These are phyloP conservation scores for Sarocladium oryzae DNA, from an alignment of 2,329 filamentous ascomycete genomes.

Conservation along the genomic window DNA sequence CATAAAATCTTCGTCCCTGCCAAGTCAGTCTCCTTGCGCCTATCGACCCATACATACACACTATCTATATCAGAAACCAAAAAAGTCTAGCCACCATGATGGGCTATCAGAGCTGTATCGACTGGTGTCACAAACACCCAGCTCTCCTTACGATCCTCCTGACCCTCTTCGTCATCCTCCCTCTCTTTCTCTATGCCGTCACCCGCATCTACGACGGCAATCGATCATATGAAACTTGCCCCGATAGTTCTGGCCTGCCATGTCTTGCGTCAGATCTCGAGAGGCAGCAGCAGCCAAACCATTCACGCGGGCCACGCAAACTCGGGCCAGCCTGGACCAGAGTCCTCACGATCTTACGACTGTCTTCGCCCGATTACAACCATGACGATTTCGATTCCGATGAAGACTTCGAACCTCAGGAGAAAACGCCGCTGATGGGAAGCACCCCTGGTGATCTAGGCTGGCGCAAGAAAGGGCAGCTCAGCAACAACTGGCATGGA, in stretches of 20 bases:
- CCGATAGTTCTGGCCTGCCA: background rate
- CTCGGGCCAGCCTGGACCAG: background rate
- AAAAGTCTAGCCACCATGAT: background rate
- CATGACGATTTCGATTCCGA: background rate
- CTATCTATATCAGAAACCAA: background rate
- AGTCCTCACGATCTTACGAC: background rate
- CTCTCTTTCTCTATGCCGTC: background rate
- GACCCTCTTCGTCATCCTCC: background rate
- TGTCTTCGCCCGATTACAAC: background rate
- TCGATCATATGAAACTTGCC: background rate
- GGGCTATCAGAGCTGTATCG: constrained; percentile 2
- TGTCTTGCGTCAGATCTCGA: background rate
- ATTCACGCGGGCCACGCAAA: background rate
- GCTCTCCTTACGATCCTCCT: background rate
- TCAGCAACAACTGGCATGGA: constrained; percentile 22
- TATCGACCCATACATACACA: too few relatives aligned
- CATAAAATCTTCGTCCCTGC: too few relatives aligned
- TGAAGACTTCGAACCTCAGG: background rate
- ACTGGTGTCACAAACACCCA: constrained; percentile 2
- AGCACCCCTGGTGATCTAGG: background rate
- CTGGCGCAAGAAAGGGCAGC: constrained; percentile 14
- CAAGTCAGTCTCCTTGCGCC: too few relatives aligned
- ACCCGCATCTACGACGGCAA: background rate
- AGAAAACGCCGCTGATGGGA: constrained; percentile 2
- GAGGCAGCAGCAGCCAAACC: background rate